Evolutionary conservation across 148 eudicot genomes (phyloP).

Genomic region (Camellia japonica): DNA sequence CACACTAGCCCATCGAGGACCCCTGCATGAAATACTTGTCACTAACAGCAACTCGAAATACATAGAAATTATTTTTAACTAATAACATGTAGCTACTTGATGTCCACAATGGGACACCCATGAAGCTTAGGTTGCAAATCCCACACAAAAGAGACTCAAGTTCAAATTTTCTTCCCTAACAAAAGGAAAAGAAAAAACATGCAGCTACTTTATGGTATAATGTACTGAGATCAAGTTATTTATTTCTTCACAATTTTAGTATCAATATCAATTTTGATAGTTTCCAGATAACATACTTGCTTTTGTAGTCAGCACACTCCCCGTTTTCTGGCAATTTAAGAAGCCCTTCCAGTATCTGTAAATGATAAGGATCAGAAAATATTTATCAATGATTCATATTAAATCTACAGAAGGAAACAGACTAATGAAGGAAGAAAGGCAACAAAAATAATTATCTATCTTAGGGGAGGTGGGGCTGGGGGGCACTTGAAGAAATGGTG

Average conservation of each 20-base stretch:
- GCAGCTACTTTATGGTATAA: neutral
- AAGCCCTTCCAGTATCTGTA: slow-evolving; percentile 91
- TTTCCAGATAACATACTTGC: slow-evolving; percentile 58
- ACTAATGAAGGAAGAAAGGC: slow-evolving; percentile 4
- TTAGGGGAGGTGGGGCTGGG: neutral
- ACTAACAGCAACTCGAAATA: slow-evolving; percentile 3
- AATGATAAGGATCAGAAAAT: neutral
- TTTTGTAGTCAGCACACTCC: slow-evolving; percentile 96
- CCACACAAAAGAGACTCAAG: too few species aligned
- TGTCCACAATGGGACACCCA: too few species aligned
- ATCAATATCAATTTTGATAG: neutral
- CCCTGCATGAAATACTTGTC: slow-evolving; percentile 48
- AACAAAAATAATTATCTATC: neutral
- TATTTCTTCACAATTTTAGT: neutral
- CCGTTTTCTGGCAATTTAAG: slow-evolving; percentile 92
- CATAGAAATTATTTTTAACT: neutral
- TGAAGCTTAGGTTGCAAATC: too few species aligned
- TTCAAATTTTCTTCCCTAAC: too few species aligned
- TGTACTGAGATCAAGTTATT: neutral
- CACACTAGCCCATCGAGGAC: slow-evolving; percentile 99
- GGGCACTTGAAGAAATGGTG: neutral
- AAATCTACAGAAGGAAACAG: neutral
- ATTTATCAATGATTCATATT: slow-evolving; percentile 7
- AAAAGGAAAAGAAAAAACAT: too few species aligned
- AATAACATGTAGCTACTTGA: neutral